Evolutionary conservation across 805 yeast species (phyloP).

Genomic region (Suhomyces sp.): DNA sequence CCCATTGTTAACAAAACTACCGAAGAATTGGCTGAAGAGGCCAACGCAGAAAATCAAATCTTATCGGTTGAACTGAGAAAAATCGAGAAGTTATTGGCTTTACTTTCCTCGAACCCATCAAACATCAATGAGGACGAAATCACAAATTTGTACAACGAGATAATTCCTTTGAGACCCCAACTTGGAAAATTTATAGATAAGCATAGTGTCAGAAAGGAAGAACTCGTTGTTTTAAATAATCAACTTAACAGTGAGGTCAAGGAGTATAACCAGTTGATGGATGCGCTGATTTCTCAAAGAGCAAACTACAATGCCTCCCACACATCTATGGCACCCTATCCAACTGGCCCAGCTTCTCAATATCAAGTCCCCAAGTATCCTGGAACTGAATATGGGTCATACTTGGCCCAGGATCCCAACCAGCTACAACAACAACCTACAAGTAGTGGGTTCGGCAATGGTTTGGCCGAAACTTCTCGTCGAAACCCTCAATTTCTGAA

Average conservation of each 20-base stretch:
- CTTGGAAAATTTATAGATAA: conserved; percentile 74
- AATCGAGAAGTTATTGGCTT: conserved; percentile 66
- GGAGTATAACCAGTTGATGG: conserved; percentile 67
- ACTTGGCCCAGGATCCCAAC: not conserved
- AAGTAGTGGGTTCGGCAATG: conserved; percentile 41
- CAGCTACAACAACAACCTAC: conserved; percentile 31
- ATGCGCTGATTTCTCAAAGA: conserved; percentile 27
- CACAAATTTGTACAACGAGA: conserved; percentile 67
- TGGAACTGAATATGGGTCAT: not conserved
- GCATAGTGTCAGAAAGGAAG: conserved; percentile 74
- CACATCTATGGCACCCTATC: conserved; percentile 5
- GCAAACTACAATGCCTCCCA: not conserved
- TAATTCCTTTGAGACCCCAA: conserved; percentile 70
- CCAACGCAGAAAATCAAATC: conserved; percentile 49
- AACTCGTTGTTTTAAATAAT: conserved; percentile 65
- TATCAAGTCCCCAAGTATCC: not conserved
- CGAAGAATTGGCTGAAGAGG: conserved; percentile 53
- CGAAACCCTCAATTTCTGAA: conserved; percentile 23
- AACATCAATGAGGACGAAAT: conserved; percentile 58
- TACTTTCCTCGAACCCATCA: conserved; percentile 40
- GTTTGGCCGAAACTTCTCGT: conserved; percentile 5
- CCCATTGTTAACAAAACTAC: conserved; percentile 67
- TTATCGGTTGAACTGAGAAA: conserved; percentile 51
- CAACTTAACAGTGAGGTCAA: conserved; percentile 68
- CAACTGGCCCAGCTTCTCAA: conserved; percentile 1